A percentile compares a stretch with the other conserved stretches of the same genome.
Conservation (phyloP, 140 eudicot species). For the Erigeron philadelphicus region DNA sequence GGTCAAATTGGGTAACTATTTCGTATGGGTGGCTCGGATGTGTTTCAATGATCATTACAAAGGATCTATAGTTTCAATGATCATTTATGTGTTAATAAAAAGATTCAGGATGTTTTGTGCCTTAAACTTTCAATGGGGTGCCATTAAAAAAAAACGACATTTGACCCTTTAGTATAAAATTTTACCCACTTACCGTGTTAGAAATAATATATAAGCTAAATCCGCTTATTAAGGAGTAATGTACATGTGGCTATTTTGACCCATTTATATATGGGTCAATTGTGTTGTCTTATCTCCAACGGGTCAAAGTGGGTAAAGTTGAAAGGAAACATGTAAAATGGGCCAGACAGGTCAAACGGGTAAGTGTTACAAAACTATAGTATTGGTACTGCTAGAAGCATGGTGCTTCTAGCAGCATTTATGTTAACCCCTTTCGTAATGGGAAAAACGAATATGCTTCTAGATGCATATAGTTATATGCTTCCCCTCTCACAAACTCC, state of each 20-base stretch:
- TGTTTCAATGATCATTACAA: background rate
- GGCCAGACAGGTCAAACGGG: background rate
- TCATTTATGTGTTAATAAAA: background rate
- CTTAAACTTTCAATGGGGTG: background rate
- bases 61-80: background rate
- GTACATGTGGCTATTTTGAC: background rate
- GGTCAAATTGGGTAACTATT: background rate
- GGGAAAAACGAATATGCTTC: too few relatives aligned
- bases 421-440: too few relatives aligned
- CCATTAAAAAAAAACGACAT: background rate
- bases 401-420: too few relatives aligned
- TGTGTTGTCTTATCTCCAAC: background rate
- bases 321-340: background rate
- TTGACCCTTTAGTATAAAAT: background rate
- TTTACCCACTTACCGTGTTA: background rate
- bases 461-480: too few relatives aligned
- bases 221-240: background rate
- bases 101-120: background rate
- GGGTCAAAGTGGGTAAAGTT: too few relatives aligned
- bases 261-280: background rate
- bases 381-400: too few relatives aligned
- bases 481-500: too few relatives aligned
- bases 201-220: too few relatives aligned
- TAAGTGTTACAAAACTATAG: background rate
- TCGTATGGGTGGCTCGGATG: background rate